These are phyloP conservation scores for Phyllosticta capitalensis DNA, from an alignment of 2,329 filamentous ascomycete species.

Conservation along the genomic window DNA sequence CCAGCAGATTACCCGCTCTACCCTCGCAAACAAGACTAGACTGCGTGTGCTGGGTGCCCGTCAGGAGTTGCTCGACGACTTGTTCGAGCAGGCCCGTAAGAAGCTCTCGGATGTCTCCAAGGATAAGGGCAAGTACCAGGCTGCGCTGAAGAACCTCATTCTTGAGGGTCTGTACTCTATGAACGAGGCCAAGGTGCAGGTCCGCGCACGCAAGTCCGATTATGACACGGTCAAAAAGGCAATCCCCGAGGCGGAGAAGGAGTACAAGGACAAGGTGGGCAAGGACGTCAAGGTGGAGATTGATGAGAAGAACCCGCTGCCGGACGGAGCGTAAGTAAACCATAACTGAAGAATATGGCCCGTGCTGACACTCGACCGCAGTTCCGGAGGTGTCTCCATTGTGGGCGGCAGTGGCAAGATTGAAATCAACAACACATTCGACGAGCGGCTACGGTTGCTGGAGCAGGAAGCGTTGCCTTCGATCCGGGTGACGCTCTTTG, in stretches of 20 bases:
- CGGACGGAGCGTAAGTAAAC: conserved; percentile 67
- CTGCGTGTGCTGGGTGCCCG: conserved; percentile 78
- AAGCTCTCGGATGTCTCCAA: conserved; percentile 58
- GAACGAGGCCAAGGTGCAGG: conserved; percentile 64
- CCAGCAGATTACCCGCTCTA: conserved; percentile 96
- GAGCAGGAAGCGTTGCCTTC: conserved; percentile 77
- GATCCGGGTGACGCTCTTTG: conserved; percentile 79
- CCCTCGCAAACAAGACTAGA: conserved; percentile 89
- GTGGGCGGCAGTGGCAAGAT: conserved; percentile 84
- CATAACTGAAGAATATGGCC: not conserved
- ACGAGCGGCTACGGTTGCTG: conserved; percentile 77
- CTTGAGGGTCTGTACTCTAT: conserved; percentile 86
- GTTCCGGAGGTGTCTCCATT: conserved; percentile 73
- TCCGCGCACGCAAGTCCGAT: conserved; percentile 74
- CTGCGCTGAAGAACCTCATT: conserved; percentile 66
- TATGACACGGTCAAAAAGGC: conserved; percentile 67
- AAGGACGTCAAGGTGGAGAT: conserved; percentile 61
- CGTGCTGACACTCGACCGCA: conserved; percentile 30
- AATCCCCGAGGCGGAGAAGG: conserved; percentile 62
- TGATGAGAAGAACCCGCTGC: conserved; percentile 68
- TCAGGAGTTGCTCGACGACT: conserved; percentile 80
- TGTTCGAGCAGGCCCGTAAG: conserved; percentile 74
- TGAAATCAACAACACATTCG: conserved; percentile 96
- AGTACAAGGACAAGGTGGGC: conserved; percentile 72
- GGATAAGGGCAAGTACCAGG: conserved; percentile 66